These are phyloP conservation scores for Globisporangium camurandrum DNA, from an alignment of 352 stramenopile genomes.

Conservation along the genomic window DNA sequence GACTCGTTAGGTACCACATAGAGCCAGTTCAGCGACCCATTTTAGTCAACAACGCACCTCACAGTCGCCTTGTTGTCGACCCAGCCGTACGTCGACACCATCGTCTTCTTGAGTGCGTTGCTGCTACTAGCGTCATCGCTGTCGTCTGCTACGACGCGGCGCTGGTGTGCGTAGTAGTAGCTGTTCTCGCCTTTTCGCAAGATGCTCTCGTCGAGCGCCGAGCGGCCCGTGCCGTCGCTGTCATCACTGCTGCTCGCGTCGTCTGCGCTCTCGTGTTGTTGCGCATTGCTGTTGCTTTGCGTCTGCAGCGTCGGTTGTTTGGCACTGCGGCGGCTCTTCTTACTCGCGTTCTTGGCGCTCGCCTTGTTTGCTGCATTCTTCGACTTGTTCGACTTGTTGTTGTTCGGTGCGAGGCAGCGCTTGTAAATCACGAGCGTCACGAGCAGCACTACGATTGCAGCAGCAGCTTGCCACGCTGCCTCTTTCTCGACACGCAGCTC, in stretches of 20 bases:
- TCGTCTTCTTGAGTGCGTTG: constrained; percentile 35
- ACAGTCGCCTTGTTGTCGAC: constrained; percentile 64
- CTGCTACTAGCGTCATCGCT: constrained; percentile 4
- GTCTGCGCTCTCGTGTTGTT: neutral
- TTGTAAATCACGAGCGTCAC: constrained; percentile 24
- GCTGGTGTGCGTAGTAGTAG: constrained; percentile 80
- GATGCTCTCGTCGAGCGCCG: constrained; percentile 53
- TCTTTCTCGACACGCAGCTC: constrained; percentile 52
- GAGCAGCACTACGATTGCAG: constrained; percentile 25
- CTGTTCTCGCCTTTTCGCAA: constrained; percentile 67
- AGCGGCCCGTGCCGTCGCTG: constrained; percentile 19
- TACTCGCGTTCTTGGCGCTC: neutral
- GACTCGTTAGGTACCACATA: neutral
- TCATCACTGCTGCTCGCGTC: constrained; percentile 5
- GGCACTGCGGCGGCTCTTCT: neutral
- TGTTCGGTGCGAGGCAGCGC: constrained; percentile 9
- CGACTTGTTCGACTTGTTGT: constrained; percentile 4
- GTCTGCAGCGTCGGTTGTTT: constrained; percentile 22
- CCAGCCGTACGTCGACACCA: constrained; percentile 75
- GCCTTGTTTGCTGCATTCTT: constrained; percentile 16
- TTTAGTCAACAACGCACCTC: constrained; percentile 16
- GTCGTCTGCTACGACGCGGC: constrained; percentile 17
- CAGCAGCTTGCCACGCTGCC: constrained; percentile 28
- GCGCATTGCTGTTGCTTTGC: constrained; percentile 10
- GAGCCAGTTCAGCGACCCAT: neutral